phyloP scores from a whole-genome alignment of 805 yeast species.

The Wickerhamomyces queroliae region DNA sequence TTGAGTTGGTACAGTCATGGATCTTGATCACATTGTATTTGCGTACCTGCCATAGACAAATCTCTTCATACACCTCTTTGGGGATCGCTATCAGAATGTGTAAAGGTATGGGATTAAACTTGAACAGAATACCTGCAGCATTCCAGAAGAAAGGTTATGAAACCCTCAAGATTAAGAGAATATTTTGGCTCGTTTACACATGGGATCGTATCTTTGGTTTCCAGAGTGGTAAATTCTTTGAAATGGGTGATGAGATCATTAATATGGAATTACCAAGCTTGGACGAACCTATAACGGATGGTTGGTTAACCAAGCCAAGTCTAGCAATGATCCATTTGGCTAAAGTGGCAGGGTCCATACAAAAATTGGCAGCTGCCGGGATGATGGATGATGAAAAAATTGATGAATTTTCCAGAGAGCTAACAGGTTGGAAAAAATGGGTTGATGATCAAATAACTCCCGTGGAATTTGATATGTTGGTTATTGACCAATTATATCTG shows the following conservation, averaged over 20 bases:
- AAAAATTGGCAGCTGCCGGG: conserved; percentile 21
- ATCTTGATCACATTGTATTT: conserved; percentile 37
- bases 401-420: conserved; percentile 10
- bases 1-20: conserved; percentile 47
- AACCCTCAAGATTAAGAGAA: conserved; percentile 39
- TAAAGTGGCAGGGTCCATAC: conserved; percentile 31
- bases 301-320: conserved; percentile 43
- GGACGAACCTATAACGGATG: conserved; percentile 28
- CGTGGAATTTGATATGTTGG: conserved; percentile 12
- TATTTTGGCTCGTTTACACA: conserved; percentile 50
- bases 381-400: conserved; percentile 7
- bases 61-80: conserved; percentile 35
- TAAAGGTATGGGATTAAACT: conserved; percentile 38
- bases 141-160: conserved; percentile 27
- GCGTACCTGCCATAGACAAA: conserved; percentile 38
- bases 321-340: conserved; percentile 41
- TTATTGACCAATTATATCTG: conserved; percentile 16
- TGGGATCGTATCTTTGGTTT: conserved; percentile 48
- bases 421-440: conserved; percentile 16
- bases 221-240: conserved; percentile 42
- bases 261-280: conserved; percentile 26
- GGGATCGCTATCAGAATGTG: conserved; percentile 37
- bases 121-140: conserved; percentile 22
- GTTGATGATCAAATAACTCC: conserved; percentile 4
- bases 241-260: conserved; percentile 32